Evolutionary conservation across 345 rosid species (phyloP), one percentile per base, ranked within the genome.

Genomic region (Hirschfeldia incana): DNA sequence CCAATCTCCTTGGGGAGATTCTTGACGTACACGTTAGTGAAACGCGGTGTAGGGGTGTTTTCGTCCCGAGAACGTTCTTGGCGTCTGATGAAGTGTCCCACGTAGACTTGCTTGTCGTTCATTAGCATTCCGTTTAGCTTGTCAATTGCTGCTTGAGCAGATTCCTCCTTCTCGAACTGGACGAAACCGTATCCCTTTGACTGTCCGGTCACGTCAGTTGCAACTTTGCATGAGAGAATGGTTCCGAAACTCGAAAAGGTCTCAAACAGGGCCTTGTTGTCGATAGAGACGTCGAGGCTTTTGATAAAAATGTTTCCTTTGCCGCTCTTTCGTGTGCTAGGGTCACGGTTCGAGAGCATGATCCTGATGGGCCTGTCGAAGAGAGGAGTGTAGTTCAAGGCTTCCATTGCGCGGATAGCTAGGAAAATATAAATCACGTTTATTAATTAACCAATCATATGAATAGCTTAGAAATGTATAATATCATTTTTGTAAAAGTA

Each of bases 341-440:
- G 94, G 84, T 91, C 97, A 36, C 94, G 85, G 65, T 89, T 86
- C 30, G 92, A 91, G 72, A 81, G 86, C 97, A 91, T 91, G 49
- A 89, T 87, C 82, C 97, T 75, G 10, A 89, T 88, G 1, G 93
- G 89, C 57, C 83, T 87, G 58, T 89, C 94, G 71, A 81, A 85
- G 29, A 91, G 30, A 8, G 86, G 89, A 7, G 88, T 76, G 73
- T 86, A 91, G 81, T 89, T 91, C 49, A 91, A 73, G 16, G 13
- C 9, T 67, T 89, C 92, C 88, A 82, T 85, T 2, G 97, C 97
- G 37, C 69, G 70, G 27, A 84, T 86, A 73, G 94, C 97, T 91
- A 86, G 0, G 57, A 36, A 64, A 55, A 21, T 21, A 46, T 33
- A 61, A 67, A 17, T 10, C 17, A 62, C 27, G 13, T 7, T 21